Evolutionary conservation across 306 rosid genomes (phyloP), one percentile per base, ranked within the genome.

Genomic region (Medicago arabica): DNA sequence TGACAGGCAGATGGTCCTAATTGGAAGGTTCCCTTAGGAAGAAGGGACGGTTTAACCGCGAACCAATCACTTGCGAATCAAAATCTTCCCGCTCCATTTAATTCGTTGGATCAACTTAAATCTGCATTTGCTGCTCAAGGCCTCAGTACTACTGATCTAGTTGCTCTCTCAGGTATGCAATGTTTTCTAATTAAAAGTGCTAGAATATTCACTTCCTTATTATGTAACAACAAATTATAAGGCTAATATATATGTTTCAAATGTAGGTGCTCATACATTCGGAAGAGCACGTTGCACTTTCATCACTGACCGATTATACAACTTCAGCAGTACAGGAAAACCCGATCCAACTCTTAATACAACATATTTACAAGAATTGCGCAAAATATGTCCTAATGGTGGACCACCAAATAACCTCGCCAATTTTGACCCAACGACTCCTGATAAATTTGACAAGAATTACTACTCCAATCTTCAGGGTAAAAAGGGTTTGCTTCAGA

Each of bases 41-140:
- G 92, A 84, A 82, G 88, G 36, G 90, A 86, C 38, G 69, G 88
- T 74, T 18, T 55, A 38, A 84, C 83, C 8, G 87, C 92, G 0
- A 84, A 84, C 8, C 16, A 50, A 38, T 62, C 67, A 0, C 61
- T 67, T 8, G 91, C 88, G 6, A 40, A 71, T 28, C 1, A 0
- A 9, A 66, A 43, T 55, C 85, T 89, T 76, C 93, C 93, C 8
- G 19, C 38, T 74, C 86, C 93, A n/a, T 9, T 14, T 18, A 4
- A 7, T 5, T 6, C 71, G 3, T 21, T 87, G 6, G 80, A 68
- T 2, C 0, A 15, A 57, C 83, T 89, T 13, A 70, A 76, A 61
- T 0, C 3, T 0, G 38, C 18, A n/a, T 89, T 89, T 31, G 9
- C 50, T 15, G 39, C 0, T 49, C 78, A 81, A 47, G 88, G 85